phyloP scores from a whole-genome alignment of 1,284 basidiomycete species.

The Apiotrichum mycotoxinovorans region DNA sequence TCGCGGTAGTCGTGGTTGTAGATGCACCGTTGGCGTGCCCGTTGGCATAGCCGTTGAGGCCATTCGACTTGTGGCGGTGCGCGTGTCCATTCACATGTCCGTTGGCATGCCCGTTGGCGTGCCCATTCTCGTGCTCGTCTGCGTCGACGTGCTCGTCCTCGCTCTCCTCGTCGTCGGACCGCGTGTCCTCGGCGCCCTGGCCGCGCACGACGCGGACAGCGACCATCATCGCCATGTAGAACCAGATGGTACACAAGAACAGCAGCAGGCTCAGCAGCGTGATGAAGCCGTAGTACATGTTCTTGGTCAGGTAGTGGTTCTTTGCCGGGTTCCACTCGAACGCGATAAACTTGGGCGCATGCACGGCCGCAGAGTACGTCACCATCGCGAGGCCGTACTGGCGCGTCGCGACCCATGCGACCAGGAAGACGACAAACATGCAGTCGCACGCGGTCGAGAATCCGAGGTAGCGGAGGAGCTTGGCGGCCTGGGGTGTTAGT shows the following conservation, averaged over 20 bases:
- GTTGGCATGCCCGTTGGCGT: constrained; percentile 9
- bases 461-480: constrained; percentile 85
- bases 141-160: constrained; percentile 17
- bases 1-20: no score
- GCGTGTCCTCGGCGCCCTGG: constrained; percentile 72
- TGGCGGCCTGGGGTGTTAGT: constrained; percentile 65
- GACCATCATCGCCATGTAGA: constrained; percentile 74
- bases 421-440: constrained; percentile 74
- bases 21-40: no score
- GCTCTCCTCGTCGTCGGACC: constrained; percentile 73
- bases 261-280: constrained; percentile 57
- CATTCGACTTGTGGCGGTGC: neutral
- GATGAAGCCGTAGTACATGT: constrained; percentile 57
- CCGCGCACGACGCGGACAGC: constrained; percentile 76
- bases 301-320: constrained; percentile 59
- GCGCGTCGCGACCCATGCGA: constrained; percentile 85
- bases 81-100: constrained; percentile 1
- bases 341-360: constrained; percentile 55
- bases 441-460: constrained; percentile 67
- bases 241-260: constrained; percentile 77
- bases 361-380: constrained; percentile 60
- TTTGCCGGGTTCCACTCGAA: constrained; percentile 61
- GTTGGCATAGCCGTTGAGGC: neutral
- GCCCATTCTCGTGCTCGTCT: constrained; percentile 3
- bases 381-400: constrained; percentile 72